Evolutionary conservation across 257 asterid species (phyloP).

Genomic region (Gynochthodes officinalis): DNA sequence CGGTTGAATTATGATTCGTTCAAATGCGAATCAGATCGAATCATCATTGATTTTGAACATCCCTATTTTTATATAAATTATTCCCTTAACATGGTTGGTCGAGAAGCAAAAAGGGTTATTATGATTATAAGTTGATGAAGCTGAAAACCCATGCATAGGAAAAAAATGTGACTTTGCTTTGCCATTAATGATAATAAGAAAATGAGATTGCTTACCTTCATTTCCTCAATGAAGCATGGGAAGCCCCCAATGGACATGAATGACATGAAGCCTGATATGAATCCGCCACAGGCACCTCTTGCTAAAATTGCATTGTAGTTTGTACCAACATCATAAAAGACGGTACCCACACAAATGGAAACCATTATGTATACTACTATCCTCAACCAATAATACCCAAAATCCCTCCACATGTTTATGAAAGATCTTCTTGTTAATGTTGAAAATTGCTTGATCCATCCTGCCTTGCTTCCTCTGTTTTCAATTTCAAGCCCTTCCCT

Average conservation of each 20-base stretch:
- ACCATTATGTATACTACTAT: conserved; percentile 52
- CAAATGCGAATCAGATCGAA: too few species aligned
- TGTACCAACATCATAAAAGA: conserved; percentile 66
- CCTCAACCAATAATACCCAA: conserved; percentile 88
- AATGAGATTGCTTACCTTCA: conserved; percentile 46
- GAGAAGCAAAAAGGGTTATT: too few species aligned
- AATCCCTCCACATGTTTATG: conserved; percentile 76
- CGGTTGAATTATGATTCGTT: too few species aligned
- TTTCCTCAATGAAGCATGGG: conserved; percentile 94
- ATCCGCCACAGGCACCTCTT: conserved; percentile 86
- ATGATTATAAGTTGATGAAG: too few species aligned
- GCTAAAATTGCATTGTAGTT: conserved; percentile 52
- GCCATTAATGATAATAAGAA: not conserved
- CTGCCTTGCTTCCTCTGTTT: conserved; percentile 60
- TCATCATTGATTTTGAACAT: too few species aligned
- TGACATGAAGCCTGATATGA: conserved; percentile 83
- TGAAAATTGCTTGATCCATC: conserved; percentile 57
- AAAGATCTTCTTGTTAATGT: conserved; percentile 69
- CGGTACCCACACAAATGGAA: conserved; percentile 68
- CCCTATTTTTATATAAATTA: too few species aligned
- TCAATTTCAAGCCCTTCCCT: conserved; percentile 43
- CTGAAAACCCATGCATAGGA: too few species aligned
- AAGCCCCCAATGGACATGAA: conserved; percentile 97
- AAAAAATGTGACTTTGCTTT: too few species aligned
- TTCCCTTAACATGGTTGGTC: too few species aligned